Evolutionary conservation across 2,329 filamentous ascomycete genomes (phyloP), one percentile per base, ranked within the genome.

Genomic region (Ophioceras dolichostomum): DNA sequence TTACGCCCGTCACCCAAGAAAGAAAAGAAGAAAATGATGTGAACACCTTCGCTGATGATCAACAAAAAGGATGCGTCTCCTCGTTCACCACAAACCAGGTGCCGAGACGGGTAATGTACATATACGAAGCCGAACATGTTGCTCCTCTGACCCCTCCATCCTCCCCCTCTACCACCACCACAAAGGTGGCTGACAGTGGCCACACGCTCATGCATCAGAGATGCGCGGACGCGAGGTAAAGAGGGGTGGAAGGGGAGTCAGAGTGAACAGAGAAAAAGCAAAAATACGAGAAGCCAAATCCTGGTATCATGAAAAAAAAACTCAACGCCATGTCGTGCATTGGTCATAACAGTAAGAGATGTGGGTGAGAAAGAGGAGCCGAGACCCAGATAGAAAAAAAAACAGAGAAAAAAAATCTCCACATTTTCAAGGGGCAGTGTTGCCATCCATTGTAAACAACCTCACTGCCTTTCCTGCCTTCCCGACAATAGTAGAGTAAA

Each of bases 291-390:
- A 28, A 36, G 17, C 24, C 19, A 19, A 21, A 26, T 31, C 28
- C 28, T 37, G 28, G 36, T 37, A 37, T 32, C 28, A 37, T 37
- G 32, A 32, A 14, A 22, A 29, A 14, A 37, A 32, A 32, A 31
- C 21, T 10, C 27, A 35, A 18, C 34, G 34, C 34, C 34, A 20
- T 18, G 18, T 21, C 36, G 36, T 38, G 36, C 30, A 33, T 38
- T 32, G 36, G 17, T 38, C 29, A 22, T 38, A 26, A 26, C 12
- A 18, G 17, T 16, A 32, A 8, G 18, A 32, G 30, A 8, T 18
- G 4, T 17, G 13, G 30, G 6, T 32, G 30, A 17, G 10, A 10
- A 32, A 18, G 16, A 32, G 6, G 30, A 17, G 30, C 18, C 4
- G 17, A 17, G 30, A 17, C 14, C n/a, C 18, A n/a, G n/a, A n/a